Conservation (phyloP, 2,329 filamentous ascomycete species). For the Dryadomyces quercus-mongolicae region DNA sequence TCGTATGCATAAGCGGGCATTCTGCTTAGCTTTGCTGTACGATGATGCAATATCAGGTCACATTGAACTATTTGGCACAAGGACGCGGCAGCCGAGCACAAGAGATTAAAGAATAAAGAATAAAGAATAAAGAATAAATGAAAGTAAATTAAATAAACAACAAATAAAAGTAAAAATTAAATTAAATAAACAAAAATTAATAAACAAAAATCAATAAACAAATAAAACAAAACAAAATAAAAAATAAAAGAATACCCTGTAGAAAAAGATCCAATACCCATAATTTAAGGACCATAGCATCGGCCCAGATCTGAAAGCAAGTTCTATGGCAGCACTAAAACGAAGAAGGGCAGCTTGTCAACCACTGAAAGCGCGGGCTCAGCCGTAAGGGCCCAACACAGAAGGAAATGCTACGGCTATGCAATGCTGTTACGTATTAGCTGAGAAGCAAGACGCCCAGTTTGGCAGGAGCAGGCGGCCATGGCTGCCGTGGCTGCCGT, state of each 20-base stretch:
- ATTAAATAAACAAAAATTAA: too few relatives aligned
- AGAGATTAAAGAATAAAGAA: not conserved
- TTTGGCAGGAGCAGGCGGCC: not conserved
- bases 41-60: conserved; percentile 1
- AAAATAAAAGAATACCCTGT: too few relatives aligned
- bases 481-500: not conserved
- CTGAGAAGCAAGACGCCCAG: not conserved
- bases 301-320: not conserved
- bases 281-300: not conserved
- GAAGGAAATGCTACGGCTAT: too few relatives aligned
- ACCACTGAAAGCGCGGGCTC: not conserved
- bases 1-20: not conserved
- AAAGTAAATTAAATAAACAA: too few relatives aligned
- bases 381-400: not conserved
- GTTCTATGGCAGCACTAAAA: not conserved
- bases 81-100: not conserved
- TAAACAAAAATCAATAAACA: too few relatives aligned
- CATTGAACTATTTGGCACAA: not conserved
- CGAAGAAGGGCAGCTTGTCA: not conserved
- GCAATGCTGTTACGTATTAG: too few relatives aligned
- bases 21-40: not conserved
- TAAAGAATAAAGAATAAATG: not conserved
- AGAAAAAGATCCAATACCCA: not conserved
- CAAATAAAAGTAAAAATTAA: too few relatives aligned
- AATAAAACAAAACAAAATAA: too few relatives aligned